These are phyloP conservation scores for Oidium heveae DNA, from an alignment of 2,329 filamentous ascomycete genomes.

Conservation along the genomic window DNA sequence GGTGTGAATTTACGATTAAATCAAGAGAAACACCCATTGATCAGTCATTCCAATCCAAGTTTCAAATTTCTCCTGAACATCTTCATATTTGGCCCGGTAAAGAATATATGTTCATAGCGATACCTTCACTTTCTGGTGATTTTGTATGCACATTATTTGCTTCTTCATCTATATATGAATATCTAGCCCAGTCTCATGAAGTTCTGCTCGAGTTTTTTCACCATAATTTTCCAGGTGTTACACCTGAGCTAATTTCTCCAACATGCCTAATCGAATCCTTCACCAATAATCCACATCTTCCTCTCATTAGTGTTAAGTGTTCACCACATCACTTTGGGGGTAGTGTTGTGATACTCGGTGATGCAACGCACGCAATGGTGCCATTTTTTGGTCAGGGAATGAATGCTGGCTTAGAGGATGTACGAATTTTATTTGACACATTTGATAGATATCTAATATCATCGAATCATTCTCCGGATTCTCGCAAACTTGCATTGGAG, in stretches of 20 bases:
- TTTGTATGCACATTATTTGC: conserved; percentile 93
- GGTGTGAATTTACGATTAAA: conserved; percentile 82
- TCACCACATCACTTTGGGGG: conserved; percentile 59
- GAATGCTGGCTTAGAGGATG: conserved; percentile 89
- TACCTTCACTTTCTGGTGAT: conserved; percentile 51
- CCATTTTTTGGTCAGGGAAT: conserved; percentile 97
- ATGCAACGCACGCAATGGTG: conserved; percentile 92
- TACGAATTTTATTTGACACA: conserved; percentile 61
- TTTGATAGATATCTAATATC: conserved; percentile 34
- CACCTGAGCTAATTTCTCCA: conserved; percentile 35
- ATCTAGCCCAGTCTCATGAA: conserved; percentile 36
- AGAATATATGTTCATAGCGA: conserved; percentile 95
- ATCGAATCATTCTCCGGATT: conserved; percentile 21
- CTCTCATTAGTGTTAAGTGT: conserved; percentile 84
- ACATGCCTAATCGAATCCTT: conserved; percentile 51
- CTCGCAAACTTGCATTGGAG: conserved; percentile 44
- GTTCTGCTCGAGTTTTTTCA: conserved; percentile 51
- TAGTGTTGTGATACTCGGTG: conserved; percentile 65
- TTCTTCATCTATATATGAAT: conserved; percentile 40
- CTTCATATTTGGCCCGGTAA: conserved; percentile 92
- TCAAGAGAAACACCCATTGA: conserved; percentile 17
- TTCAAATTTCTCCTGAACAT: conserved; percentile 72
- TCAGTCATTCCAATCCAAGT: conserved; percentile 19
- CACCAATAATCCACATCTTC: conserved; percentile 60
- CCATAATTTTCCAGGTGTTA: conserved; percentile 65